phyloP scores from a whole-genome alignment of 2,329 filamentous ascomycete species.

The Calonectria honghensis region DNA sequence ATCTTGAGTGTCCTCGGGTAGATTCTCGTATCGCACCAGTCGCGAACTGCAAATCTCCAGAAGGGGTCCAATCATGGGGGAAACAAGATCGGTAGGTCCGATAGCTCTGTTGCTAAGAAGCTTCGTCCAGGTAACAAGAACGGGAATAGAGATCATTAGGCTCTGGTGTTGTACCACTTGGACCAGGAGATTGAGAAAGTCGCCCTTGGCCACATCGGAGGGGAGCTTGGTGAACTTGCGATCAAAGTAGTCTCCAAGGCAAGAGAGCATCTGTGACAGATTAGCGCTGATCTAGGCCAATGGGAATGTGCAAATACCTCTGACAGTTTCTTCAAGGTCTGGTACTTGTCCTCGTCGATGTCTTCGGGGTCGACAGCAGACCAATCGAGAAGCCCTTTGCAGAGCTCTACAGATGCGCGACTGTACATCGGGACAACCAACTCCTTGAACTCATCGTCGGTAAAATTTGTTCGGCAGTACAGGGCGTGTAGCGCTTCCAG shows the following conservation, averaged over 20 bases:
- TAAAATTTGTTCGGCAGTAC: conserved; percentile 84
- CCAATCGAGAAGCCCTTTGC: conserved; percentile 86
- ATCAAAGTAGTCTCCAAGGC: conserved; percentile 88
- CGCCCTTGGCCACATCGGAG: conserved; percentile 77
- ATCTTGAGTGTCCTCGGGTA: conserved; percentile 88
- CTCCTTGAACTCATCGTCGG: conserved; percentile 84
- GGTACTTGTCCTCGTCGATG: conserved; percentile 93
- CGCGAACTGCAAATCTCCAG: conserved; percentile 89
- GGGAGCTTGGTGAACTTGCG: conserved; percentile 82
- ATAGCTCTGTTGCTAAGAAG: conserved; percentile 84
- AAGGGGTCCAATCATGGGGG: conserved; percentile 81
- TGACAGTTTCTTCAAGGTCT: conserved; percentile 93
- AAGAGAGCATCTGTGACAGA: conserved; percentile 82
- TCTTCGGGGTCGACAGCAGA: conserved; percentile 86
- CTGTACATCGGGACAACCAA: conserved; percentile 88
- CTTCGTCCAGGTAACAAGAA: conserved; percentile 92
- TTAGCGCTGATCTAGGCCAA: neutral
- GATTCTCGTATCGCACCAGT: conserved; percentile 89
- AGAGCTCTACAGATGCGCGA: conserved; percentile 80
- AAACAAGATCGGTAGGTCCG: conserved; percentile 76
- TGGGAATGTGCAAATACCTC: conserved; percentile 77
- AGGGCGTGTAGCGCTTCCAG: conserved; percentile 90
- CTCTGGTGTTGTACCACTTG: conserved; percentile 89
- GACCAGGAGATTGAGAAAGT: conserved; percentile 87
- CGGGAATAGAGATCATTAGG: conserved; percentile 93